phyloP scores from a whole-genome alignment of 106 monocot species.

The Dioscorea dumetorum region DNA sequence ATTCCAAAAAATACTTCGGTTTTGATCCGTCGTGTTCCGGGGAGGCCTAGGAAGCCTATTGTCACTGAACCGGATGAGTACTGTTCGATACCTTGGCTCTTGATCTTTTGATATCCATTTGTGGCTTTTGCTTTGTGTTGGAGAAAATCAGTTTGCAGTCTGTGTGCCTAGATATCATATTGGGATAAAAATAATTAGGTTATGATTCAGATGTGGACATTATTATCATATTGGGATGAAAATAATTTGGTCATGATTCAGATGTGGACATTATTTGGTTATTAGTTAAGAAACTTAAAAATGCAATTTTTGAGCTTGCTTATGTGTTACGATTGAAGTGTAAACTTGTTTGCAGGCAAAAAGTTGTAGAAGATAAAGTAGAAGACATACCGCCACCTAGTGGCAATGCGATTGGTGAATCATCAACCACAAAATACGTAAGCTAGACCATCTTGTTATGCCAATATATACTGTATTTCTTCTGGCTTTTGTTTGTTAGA shows the following conservation, averaged over 20 bases:
- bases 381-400: conserved; percentile 41
- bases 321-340: background rate
- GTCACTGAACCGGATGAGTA: conserved; percentile 78
- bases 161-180: background rate
- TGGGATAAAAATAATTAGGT: too few species aligned
- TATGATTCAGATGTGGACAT: too few species aligned
- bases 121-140: background rate
- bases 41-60: conserved; percentile 77
- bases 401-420: conserved; percentile 36
- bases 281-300: too few species aligned
- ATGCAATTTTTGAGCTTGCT: too few species aligned
- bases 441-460: conserved; percentile 13
- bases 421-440: conserved; percentile 72
- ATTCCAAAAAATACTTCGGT: conserved; percentile 94
- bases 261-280: too few species aligned
- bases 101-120: conserved; percentile 16
- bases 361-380: conserved; percentile 46
- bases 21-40: conserved; percentile 87
- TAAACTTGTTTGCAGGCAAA: conserved; percentile 52
- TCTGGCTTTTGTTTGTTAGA: background rate
- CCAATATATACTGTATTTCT: background rate
- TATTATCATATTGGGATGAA: too few species aligned
- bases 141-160: background rate
- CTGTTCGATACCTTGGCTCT: conserved; percentile 30
- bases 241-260: too few species aligned